Conservation (phyloP, 73 alveolate species). For the Uronychia setigera region DNA sequence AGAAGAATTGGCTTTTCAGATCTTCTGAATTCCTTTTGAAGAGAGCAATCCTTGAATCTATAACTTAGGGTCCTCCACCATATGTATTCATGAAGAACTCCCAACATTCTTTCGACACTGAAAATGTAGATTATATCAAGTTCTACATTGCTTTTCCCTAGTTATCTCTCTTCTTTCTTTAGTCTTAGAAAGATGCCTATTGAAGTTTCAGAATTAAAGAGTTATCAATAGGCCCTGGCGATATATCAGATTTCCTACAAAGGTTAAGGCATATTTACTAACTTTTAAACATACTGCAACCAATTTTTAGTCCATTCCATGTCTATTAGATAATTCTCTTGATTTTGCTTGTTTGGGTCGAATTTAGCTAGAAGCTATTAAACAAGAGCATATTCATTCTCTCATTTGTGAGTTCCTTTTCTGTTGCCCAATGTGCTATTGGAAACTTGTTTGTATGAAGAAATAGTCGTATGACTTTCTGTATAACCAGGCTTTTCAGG, state of each 20-base stretch:
- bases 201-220: background rate
- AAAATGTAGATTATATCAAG: background rate
- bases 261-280: background rate
- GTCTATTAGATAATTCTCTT: background rate
- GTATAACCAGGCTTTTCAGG: background rate
- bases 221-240: background rate
- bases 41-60: background rate
- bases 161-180: background rate
- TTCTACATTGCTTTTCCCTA: background rate
- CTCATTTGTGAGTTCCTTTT: too few species aligned
- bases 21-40: background rate
- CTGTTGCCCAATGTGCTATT: too few species aligned
- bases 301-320: background rate
- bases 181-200: background rate
- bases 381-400: background rate
- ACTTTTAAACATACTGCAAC: background rate
- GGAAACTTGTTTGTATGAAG: too few species aligned
- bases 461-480: too few species aligned
- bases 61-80: background rate
- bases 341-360: background rate
- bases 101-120: background rate
- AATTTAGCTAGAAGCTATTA: background rate
- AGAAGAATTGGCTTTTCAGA: background rate
- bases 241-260: background rate
- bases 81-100: background rate